Evolutionary conservation across 2,329 filamentous ascomycete species (phyloP).

Genomic region (Penicillium sp.): DNA sequence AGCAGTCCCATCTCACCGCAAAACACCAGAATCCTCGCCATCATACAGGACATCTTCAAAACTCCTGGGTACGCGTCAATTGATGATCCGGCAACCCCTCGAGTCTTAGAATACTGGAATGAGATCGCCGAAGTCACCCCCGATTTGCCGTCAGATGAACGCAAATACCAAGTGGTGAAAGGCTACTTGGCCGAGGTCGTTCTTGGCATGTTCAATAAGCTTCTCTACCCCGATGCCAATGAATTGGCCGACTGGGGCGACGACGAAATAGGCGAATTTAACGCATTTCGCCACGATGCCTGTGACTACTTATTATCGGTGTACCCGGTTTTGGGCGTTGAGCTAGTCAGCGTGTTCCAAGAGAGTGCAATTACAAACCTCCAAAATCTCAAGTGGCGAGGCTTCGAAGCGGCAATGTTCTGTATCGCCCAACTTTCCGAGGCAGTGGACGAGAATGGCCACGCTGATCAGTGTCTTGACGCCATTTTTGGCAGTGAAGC

Average conservation of each 20-base stretch:
- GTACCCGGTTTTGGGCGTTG: constrained; percentile 41
- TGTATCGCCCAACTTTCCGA: constrained; percentile 43
- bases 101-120: constrained; percentile 41
- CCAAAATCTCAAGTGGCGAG: constrained; percentile 36
- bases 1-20: constrained; percentile 27
- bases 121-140: constrained; percentile 37
- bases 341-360: constrained; percentile 40
- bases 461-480: constrained; percentile 39
- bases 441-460: constrained; percentile 41
- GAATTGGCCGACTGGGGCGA: constrained; percentile 38
- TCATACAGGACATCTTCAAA: constrained; percentile 38
- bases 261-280: constrained; percentile 41
- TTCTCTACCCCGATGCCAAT: constrained; percentile 34
- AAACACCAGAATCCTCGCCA: constrained; percentile 31
- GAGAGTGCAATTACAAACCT: constrained; percentile 33
- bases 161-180: constrained; percentile 30
- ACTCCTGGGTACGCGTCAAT: constrained; percentile 38
- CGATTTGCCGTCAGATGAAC: constrained; percentile 27
- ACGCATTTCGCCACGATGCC: constrained; percentile 42
- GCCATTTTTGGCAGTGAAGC: constrained; percentile 37
- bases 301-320: constrained; percentile 43
- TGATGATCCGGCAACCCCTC: constrained; percentile 35
- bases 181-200: constrained; percentile 38
- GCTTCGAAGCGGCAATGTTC: constrained; percentile 42
- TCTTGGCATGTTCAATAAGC: constrained; percentile 39